Percentiles rank a stretch among this genome's conserved stretches.
These are phyloP conservation scores for Leucosporidium scottii DNA, from an alignment of 768 basidiomycete genomes.

Conservation along the genomic window DNA sequence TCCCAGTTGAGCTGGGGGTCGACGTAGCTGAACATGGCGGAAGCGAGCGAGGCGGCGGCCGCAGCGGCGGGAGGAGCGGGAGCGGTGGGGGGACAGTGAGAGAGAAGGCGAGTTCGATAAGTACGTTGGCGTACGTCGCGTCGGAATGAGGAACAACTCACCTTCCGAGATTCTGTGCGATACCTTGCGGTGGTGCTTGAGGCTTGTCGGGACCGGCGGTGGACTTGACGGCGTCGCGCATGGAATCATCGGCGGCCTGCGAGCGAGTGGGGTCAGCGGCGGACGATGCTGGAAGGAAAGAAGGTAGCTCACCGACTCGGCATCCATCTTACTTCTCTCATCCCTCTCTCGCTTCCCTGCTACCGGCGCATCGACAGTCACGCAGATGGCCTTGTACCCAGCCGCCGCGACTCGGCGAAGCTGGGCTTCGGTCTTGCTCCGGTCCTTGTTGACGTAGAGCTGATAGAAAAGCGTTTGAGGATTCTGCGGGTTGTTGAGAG, in stretches of 20 bases:
- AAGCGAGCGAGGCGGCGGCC: slow-evolving; percentile 24
- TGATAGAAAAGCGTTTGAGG: slow-evolving; percentile 44
- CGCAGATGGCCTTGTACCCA: slow-evolving; percentile 79
- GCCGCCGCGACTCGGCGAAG: slow-evolving; percentile 57
- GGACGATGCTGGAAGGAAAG: neutral
- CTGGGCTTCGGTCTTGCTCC: slow-evolving; percentile 59
- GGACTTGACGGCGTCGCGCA: slow-evolving; percentile 13
- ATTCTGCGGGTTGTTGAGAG: slow-evolving; percentile 12
- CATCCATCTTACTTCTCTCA: slow-evolving; percentile 32
- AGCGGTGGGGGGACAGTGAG: neutral
- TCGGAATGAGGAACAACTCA: slow-evolving; percentile 2
- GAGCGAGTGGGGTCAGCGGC: neutral
- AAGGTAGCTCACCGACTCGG: slow-evolving; percentile 15
- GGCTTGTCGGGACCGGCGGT: slow-evolving; percentile 13
- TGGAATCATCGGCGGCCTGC: slow-evolving; percentile 16
- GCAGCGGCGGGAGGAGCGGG: neutral
- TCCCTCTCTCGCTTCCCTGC: slow-evolving; percentile 63
- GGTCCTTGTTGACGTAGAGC: slow-evolving; percentile 72
- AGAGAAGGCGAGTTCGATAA: neutral
- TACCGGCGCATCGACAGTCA: slow-evolving; percentile 85
- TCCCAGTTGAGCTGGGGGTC: slow-evolving; percentile 24
- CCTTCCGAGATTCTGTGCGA: slow-evolving; percentile 22
- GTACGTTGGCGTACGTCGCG: neutral
- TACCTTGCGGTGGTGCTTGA: slow-evolving; percentile 9
- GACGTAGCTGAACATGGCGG: slow-evolving; percentile 34